phyloP scores from a whole-genome alignment of 805 yeast genomes.

The Ogataea salicorniae region DNA sequence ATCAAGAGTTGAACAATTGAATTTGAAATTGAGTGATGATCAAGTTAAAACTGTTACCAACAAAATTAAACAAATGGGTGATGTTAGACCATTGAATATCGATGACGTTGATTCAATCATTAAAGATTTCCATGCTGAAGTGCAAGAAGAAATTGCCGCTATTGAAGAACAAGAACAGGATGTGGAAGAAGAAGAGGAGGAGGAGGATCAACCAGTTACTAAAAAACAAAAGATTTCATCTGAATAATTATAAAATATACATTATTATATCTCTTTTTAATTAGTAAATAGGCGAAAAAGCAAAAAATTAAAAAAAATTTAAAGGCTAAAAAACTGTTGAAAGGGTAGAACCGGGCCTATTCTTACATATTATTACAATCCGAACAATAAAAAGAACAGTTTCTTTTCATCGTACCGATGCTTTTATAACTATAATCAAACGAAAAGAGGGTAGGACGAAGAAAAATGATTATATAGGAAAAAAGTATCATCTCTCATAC shows the following conservation, averaged over 20 bases:
- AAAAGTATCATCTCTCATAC: too few species aligned
- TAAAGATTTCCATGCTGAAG: conserved; percentile 46
- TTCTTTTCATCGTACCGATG: too few species aligned
- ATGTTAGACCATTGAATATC: conserved; percentile 52
- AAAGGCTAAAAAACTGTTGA: too few species aligned
- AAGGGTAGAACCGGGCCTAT: too few species aligned
- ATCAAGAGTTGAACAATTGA: conserved; percentile 55
- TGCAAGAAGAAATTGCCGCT: conserved; percentile 12
- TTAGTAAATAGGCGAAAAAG: too few species aligned
- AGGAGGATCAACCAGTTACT: conserved; percentile 33
- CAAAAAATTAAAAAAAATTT: too few species aligned
- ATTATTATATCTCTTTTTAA: too few species aligned
- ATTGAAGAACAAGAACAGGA: conserved; percentile 19
- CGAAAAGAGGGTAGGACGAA: too few species aligned
- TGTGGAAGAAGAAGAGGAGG: conserved; percentile 25
- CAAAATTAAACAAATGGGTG: conserved; percentile 54
- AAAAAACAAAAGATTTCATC: not conserved
- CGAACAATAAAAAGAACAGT: too few species aligned
- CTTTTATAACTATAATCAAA: too few species aligned
- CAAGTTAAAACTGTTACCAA: conserved; percentile 52
- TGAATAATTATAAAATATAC: not conserved
- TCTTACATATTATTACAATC: too few species aligned
- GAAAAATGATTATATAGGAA: too few species aligned
- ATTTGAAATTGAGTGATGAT: conserved; percentile 49
- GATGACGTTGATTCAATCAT: conserved; percentile 59